Evolutionary conservation across 257 asterid genomes (phyloP).

Genomic region (Ligustrum vulgare): DNA sequence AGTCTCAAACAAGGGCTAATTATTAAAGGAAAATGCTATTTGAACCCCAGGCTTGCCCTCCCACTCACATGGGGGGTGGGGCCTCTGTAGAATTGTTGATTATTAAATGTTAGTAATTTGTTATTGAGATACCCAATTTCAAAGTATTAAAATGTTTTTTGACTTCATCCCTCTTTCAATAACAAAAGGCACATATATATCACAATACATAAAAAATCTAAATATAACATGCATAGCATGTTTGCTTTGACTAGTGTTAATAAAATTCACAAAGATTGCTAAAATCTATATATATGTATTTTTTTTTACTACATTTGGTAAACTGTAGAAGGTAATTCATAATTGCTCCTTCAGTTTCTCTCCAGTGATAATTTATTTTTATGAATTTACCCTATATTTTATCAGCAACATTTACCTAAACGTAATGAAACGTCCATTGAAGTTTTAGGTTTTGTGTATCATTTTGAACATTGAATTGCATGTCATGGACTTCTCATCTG

Average conservation of each 20-base stretch:
- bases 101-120: no score
- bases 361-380: slow-evolving; percentile 10
- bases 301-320: not conserved
- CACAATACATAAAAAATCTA: no score
- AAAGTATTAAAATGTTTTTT: no score
- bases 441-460: not conserved
- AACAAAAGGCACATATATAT: no score
- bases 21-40: no score
- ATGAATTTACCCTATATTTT: slow-evolving; percentile 1
- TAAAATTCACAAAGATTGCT: not conserved
- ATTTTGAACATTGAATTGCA: not conserved
- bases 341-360: not conserved
- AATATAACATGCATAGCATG: no score
- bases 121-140: no score
- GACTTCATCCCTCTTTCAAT: no score
- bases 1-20: no score
- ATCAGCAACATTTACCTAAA: not conserved
- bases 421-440: not conserved
- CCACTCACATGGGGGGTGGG: no score
- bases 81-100: no score
- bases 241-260: not conserved
- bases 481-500: not conserved
- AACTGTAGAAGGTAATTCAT: not conserved
- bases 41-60: no score
- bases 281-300: not conserved